Evolutionary conservation across 352 stramenopile species (phyloP).

Genomic region (Globisporangium recalcitrans): DNA sequence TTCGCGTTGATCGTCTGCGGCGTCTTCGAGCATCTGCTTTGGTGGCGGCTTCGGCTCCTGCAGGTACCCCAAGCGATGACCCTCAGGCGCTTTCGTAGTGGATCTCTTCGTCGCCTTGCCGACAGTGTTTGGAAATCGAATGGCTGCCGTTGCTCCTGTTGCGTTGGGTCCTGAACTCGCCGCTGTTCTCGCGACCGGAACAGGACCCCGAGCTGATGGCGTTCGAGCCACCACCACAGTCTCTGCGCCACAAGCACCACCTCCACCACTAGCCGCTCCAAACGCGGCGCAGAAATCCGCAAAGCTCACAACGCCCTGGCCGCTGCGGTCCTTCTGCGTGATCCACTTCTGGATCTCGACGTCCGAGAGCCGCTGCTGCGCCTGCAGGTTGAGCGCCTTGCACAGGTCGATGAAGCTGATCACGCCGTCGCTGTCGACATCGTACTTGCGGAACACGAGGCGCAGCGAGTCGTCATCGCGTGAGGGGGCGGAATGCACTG

Average conservation of each 20-base stretch:
- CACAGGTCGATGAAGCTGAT: slow-evolving; percentile 52
- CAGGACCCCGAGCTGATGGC: not conserved
- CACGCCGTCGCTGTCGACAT: slow-evolving; percentile 38
- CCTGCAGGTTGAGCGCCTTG: slow-evolving; percentile 22
- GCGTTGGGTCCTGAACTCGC: not conserved
- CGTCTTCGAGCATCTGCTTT: not conserved
- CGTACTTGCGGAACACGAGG: slow-evolving; percentile 42
- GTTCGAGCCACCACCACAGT: no score
- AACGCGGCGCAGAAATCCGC: slow-evolving; percentile 39
- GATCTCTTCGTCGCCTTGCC: not conserved
- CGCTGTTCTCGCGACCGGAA: not conserved
- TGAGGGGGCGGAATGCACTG: not conserved
- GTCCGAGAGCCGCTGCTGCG: slow-evolving; percentile 22
- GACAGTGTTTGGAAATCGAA: not conserved
- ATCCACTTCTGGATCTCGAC: slow-evolving; percentile 52
- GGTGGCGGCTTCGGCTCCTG: not conserved
- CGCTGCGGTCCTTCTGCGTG: slow-evolving; percentile 39
- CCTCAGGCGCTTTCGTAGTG: not conserved
- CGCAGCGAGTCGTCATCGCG: slow-evolving; percentile 19
- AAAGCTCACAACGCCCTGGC: slow-evolving; percentile 35
- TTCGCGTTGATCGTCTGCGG: not conserved
- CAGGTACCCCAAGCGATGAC: not conserved
- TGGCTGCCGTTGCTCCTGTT: not conserved
- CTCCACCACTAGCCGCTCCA: not conserved
- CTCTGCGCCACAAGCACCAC: not conserved